Percentiles rank a stretch among this genome's conserved stretches.
Conservation (phyloP, 495 filamentous ascomycete species). For the Trichoderma erinaceum region DNA sequence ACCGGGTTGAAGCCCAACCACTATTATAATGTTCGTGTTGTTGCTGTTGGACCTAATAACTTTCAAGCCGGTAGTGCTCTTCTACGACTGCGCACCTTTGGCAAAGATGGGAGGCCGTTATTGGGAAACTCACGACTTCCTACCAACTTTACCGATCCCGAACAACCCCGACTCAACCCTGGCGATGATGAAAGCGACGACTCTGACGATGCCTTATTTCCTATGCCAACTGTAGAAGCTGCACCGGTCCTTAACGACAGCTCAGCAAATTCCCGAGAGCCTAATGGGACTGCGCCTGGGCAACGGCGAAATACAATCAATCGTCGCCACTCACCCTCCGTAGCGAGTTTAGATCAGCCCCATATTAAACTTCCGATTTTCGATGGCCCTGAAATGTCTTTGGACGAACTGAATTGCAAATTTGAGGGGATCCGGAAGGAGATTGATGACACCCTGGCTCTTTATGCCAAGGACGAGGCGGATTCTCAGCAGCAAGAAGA, state of each 20-base stretch:
- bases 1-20: conserved; percentile 75
- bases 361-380: conserved; percentile 37
- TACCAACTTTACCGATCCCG: conserved; percentile 47
- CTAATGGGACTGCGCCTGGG: conserved; percentile 44
- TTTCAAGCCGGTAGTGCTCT: conserved; percentile 84
- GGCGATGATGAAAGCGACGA: conserved; percentile 32
- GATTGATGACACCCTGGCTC: conserved; percentile 50
- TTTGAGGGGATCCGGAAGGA: conserved; percentile 68
- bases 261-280: conserved; percentile 57
- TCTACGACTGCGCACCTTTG: conserved; percentile 69
- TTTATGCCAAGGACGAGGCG: conserved; percentile 57
- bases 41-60: conserved; percentile 80
- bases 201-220: conserved; percentile 31
- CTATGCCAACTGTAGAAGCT: conserved; percentile 47
- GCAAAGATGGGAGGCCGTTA: conserved; percentile 48
- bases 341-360: conserved; percentile 51
- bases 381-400: conserved; percentile 37
- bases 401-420: conserved; percentile 58
- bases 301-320: conserved; percentile 61
- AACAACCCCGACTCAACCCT: conserved; percentile 35
- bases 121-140: conserved; percentile 47
- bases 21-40: conserved; percentile 87
- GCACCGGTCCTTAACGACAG: conserved; percentile 47
- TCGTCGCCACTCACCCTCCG: conserved; percentile 70
- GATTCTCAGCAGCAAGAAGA: conserved; percentile 64